Percentiles rank a stretch among this genome's conserved stretches.
phyloP scores from a whole-genome alignment of 305 asterid genomes.

The Fraxinus angustifolia region DNA sequence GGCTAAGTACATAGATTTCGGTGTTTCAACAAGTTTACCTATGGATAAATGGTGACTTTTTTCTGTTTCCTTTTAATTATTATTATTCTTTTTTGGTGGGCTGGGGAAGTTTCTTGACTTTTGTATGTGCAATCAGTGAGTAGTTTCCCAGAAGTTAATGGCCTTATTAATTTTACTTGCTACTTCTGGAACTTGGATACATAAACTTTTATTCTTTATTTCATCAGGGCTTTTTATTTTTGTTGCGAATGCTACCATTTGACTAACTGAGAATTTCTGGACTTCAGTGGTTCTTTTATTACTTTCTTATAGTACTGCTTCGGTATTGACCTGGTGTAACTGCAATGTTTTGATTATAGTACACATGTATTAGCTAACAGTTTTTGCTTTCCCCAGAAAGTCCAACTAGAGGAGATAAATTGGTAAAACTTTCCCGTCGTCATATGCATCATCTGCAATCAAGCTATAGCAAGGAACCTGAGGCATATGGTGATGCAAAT shows the following conservation, averaged over 20 bases:
- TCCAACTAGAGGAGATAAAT: conserved; percentile 34
- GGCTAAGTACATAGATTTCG: not conserved
- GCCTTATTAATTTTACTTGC: not conserved
- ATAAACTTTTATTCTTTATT: not conserved
- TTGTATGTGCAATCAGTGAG: not conserved
- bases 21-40: not conserved
- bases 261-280: not conserved
- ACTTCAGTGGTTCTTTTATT: conserved; percentile 3
- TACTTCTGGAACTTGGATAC: not conserved
- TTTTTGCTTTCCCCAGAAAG: conserved; percentile 23
- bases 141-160: not conserved
- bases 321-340: not conserved
- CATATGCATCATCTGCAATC: conserved; percentile 32
- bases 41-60: not conserved
- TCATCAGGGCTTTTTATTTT: not conserved
- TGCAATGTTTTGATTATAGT: not conserved
- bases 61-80: not conserved
- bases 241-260: not conserved
- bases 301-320: not conserved
- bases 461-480: conserved; percentile 38
- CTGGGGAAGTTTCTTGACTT: not conserved
- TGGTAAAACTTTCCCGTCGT: conserved; percentile 36
- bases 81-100: not conserved
- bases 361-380: conserved; percentile 16
- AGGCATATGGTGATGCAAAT: conserved; percentile 32